phyloP scores from a whole-genome alignment of 768 basidiomycete species.

The Gloeopeniophorella convolvens region DNA sequence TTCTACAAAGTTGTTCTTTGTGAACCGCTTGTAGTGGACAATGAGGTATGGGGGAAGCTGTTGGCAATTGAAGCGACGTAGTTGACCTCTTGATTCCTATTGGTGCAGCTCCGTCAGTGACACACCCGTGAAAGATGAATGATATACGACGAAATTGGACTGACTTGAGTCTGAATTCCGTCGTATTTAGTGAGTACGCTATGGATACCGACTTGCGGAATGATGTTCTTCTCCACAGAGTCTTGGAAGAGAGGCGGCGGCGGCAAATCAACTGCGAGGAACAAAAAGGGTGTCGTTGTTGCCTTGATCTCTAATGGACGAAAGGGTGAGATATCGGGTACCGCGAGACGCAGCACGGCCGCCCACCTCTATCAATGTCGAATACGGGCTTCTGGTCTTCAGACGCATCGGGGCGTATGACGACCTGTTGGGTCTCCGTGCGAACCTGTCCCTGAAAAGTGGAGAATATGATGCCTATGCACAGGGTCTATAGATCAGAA shows the following conservation, averaged over 20 bases:
- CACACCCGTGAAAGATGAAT: conserved; percentile 4
- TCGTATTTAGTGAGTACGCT: conserved; percentile 92
- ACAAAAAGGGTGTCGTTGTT: conserved; percentile 84
- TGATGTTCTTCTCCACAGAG: conserved; percentile 94
- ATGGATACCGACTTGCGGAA: conserved; percentile 92
- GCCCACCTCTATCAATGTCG: conserved; percentile 86
- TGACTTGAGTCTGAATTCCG: conserved; percentile 80
- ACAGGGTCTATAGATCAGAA: neutral
- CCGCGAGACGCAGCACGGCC: neutral
- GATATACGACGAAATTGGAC: conserved; percentile 22
- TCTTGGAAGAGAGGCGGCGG: conserved; percentile 98
- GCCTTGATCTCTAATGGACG: conserved; percentile 69
- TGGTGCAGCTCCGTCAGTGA: conserved; percentile 11
- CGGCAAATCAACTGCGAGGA: conserved; percentile 92
- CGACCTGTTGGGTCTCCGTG: conserved; percentile 89
- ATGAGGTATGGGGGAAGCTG: conserved; percentile 88
- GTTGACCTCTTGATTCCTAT: conserved; percentile 78
- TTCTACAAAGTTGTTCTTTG: conserved; percentile 93
- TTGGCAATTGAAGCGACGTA: conserved; percentile 88
- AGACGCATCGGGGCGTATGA: conserved; percentile 72
- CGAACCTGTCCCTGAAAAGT: conserved; percentile 93
- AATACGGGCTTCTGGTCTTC: conserved; percentile 81
- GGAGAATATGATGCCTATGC: conserved; percentile 78
- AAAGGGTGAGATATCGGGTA: neutral
- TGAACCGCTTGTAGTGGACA: conserved; percentile 93